These are phyloP conservation scores for Lentinus brumalis DNA, from an alignment of 768 basidiomycete genomes.

Conservation along the genomic window DNA sequence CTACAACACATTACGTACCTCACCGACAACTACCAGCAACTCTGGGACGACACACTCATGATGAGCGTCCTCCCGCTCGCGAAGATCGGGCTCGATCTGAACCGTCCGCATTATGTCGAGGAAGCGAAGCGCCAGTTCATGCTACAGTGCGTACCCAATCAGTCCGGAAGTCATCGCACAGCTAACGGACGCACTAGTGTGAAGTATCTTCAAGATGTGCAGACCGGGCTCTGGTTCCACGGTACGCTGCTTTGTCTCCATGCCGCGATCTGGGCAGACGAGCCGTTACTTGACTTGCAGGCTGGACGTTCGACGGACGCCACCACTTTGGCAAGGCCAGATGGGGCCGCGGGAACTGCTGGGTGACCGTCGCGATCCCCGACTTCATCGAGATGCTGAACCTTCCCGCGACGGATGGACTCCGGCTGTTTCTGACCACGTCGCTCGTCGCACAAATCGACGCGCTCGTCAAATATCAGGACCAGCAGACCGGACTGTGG, in stretches of 20 bases:
- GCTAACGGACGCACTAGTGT: conserved; percentile 20
- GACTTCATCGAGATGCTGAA: conserved; percentile 51
- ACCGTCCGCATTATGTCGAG: conserved; percentile 50
- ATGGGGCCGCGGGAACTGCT: conserved; percentile 61
- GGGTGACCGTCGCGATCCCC: conserved; percentile 49
- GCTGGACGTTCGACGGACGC: conserved; percentile 48
- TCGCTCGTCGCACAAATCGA: conserved; percentile 49
- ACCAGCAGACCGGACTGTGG: conserved; percentile 50
- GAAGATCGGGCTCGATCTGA: conserved; percentile 57
- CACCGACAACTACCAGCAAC: conserved; percentile 44
- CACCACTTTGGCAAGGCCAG: conserved; percentile 49
- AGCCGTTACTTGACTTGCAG: conserved; percentile 20
- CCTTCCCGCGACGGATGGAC: conserved; percentile 42
- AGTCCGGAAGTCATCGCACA: neutral
- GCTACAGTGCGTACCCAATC: conserved; percentile 35
- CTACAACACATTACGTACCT: conserved; percentile 52
- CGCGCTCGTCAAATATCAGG: conserved; percentile 47
- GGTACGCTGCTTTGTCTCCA: conserved; percentile 31
- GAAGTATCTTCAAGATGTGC: conserved; percentile 47
- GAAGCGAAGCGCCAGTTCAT: conserved; percentile 56
- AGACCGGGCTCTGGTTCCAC: conserved; percentile 51
- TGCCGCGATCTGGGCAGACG: neutral
- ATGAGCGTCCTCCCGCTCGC: conserved; percentile 59
- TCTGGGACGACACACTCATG: conserved; percentile 63
- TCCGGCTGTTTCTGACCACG: conserved; percentile 43